phyloP scores from a whole-genome alignment of 345 rosid species.

The Heritiera littoralis region DNA sequence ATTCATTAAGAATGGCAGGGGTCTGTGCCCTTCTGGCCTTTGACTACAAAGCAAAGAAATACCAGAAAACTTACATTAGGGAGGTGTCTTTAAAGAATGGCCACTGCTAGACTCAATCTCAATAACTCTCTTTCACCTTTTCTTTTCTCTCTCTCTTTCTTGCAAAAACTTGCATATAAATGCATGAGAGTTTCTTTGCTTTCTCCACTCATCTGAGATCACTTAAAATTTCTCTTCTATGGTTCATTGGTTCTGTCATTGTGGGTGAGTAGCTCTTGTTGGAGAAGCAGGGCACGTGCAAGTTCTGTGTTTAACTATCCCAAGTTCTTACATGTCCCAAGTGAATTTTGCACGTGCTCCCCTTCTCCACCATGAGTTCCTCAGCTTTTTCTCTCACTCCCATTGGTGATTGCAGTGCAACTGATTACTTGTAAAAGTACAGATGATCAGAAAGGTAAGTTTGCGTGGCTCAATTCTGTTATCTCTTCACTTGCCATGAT shows the following conservation, averaged over 20 bases:
- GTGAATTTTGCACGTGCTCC: conserved; percentile 82
- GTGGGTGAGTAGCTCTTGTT: conserved; percentile 76
- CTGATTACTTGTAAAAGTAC: not conserved
- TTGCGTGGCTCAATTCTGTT: not conserved
- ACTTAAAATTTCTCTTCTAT: not conserved
- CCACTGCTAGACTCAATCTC: conserved; percentile 72
- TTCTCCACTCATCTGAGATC: not conserved
- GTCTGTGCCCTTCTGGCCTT: not conserved
- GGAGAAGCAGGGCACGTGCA: conserved; percentile 99
- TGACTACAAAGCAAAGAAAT: not conserved
- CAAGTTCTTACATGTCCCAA: not conserved
- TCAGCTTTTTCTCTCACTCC: conserved; percentile 33
- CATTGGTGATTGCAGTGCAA: not conserved
- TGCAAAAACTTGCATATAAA: conserved; percentile 33
- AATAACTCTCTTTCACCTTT: not conserved
- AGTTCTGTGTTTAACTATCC: conserved; percentile 8
- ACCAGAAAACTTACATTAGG: not conserved
- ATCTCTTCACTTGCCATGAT: not conserved
- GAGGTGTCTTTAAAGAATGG: conserved; percentile 45
- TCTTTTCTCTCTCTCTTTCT: conserved; percentile 17
- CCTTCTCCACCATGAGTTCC: conserved; percentile 90
- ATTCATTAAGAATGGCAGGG: not conserved
- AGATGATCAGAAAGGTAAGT: conserved; percentile 10
- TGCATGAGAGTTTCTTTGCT: conserved; percentile 20
- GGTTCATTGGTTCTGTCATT: not conserved